Conservation (phyloP, 306 rosid species). For the Chamaecrista fasciculata region DNA sequence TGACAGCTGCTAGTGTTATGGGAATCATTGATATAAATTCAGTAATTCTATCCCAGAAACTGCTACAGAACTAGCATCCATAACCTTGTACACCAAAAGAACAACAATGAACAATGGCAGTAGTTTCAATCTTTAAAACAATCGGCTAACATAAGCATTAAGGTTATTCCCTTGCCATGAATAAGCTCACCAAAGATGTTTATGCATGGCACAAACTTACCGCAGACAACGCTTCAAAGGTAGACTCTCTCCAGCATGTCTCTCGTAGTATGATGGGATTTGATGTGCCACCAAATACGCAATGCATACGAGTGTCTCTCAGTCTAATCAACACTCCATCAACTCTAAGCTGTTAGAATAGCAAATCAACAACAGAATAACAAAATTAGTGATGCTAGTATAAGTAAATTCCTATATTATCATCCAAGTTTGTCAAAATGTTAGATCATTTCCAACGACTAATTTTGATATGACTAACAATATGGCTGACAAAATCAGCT, state of each 20-base stretch:
- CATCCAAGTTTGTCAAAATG: slow-evolving; percentile 17
- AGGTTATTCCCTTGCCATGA: background rate
- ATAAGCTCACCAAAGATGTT: background rate
- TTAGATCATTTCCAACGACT: slow-evolving; percentile 19
- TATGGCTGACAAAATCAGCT: slow-evolving; percentile 1
- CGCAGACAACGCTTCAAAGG: slow-evolving; percentile 70
- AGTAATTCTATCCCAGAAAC: slow-evolving; percentile 16
- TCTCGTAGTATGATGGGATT: slow-evolving; percentile 74
- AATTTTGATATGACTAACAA: slow-evolving; percentile 4
- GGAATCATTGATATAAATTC: slow-evolving; percentile 1
- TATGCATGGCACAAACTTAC: slow-evolving; percentile 50
- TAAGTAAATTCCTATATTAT: slow-evolving; percentile 19
- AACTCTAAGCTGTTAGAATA: slow-evolving; percentile 82
- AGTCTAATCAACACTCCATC: slow-evolving; percentile 94
- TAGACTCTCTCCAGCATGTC: slow-evolving; percentile 95
- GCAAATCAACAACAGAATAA: slow-evolving; percentile 13
- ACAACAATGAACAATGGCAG: background rate
- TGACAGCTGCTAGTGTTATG: too few relatives aligned
- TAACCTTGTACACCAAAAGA: background rate
- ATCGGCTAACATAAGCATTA: background rate
- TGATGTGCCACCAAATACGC: slow-evolving; percentile 54
- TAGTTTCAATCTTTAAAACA: background rate
- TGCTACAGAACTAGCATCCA: slow-evolving; percentile 2
- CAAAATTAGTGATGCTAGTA: background rate
- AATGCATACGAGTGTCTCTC: slow-evolving; percentile 94